Evolutionary conservation across 257 asterid species (phyloP).

Genomic region (Primulina eburnea): DNA sequence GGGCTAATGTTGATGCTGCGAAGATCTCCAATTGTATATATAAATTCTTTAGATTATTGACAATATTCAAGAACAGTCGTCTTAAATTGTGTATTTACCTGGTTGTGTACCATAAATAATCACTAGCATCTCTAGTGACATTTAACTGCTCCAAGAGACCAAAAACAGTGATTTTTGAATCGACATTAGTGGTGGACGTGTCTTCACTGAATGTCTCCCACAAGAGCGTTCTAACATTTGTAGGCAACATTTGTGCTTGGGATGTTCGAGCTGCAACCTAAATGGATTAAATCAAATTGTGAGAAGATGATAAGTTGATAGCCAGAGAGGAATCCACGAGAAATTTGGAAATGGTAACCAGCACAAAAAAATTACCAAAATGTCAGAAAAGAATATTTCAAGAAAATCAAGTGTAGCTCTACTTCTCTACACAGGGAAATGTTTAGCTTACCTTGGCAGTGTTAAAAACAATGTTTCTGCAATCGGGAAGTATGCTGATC

Average conservation of each 20-base stretch:
- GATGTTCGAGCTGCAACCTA: slow-evolving; percentile 62
- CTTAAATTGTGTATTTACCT: slow-evolving; percentile 42
- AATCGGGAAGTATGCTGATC: slow-evolving; percentile 86
- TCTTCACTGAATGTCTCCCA: slow-evolving; percentile 87
- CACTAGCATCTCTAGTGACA: slow-evolving; percentile 87
- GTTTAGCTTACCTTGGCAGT: slow-evolving; percentile 71
- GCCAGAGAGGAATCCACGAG: neutral
- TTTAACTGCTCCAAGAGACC: slow-evolving; percentile 89
- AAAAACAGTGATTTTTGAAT: slow-evolving; percentile 51
- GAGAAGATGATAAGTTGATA: slow-evolving; percentile 19
- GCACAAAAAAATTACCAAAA: neutral
- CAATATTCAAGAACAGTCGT: neutral
- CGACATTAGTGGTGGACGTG: slow-evolving; percentile 41
- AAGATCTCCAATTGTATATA: slow-evolving; percentile 1
- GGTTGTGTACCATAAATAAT: slow-evolving; percentile 92
- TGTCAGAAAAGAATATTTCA: neutral
- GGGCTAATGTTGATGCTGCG: slow-evolving; percentile 67
- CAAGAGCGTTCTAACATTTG: slow-evolving; percentile 41
- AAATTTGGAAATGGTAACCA: neutral
- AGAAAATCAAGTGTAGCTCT: neutral
- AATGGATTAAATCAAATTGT: slow-evolving; percentile 13
- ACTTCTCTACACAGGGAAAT: neutral
- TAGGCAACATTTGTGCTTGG: slow-evolving; percentile 52
- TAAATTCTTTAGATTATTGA: neutral
- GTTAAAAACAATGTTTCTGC: slow-evolving; percentile 62